Evolutionary conservation across 1,284 basidiomycete genomes (phyloP).

Genomic region (Austroboletus niveus): DNA sequence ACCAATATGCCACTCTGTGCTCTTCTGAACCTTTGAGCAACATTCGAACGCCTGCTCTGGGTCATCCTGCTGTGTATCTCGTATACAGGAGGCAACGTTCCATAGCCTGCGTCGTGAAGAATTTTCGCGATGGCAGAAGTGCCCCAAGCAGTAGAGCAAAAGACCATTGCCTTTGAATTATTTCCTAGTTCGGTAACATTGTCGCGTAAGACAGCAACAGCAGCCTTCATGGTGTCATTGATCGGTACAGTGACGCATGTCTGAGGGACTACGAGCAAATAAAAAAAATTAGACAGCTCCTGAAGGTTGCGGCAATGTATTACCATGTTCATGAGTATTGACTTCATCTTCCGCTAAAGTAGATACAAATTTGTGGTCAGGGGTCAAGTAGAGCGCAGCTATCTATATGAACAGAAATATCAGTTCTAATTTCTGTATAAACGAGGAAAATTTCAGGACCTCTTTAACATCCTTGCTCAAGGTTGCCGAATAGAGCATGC

Average conservation of each 20-base stretch:
- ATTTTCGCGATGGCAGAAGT: slow-evolving; percentile 55
- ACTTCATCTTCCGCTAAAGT: slow-evolving; percentile 61
- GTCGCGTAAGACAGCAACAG: slow-evolving; percentile 37
- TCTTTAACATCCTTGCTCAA: slow-evolving; percentile 40
- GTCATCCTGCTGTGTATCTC: slow-evolving; percentile 50
- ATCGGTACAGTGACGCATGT: slow-evolving; percentile 44
- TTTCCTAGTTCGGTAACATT: slow-evolving; percentile 32
- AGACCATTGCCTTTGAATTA: slow-evolving; percentile 49
- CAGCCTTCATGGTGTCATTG: slow-evolving; percentile 43
- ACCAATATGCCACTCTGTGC: slow-evolving; percentile 57
- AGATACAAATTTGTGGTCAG: slow-evolving; percentile 58
- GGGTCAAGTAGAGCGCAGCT: slow-evolving; percentile 43
- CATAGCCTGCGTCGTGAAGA: slow-evolving; percentile 32
- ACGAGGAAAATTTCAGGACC: slow-evolving; percentile 13
- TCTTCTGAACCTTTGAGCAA: slow-evolving; percentile 52
- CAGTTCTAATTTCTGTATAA: background rate
- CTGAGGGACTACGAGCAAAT: slow-evolving; percentile 45
- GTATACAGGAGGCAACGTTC: slow-evolving; percentile 38
- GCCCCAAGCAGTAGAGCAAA: slow-evolving; percentile 69
- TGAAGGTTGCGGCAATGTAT: background rate
- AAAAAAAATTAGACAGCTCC: background rate
- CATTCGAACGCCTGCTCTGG: slow-evolving; percentile 44
- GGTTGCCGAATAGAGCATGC: slow-evolving; percentile 81
- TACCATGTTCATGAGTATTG: slow-evolving; percentile 66
- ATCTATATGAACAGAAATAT: slow-evolving; percentile 33